Evolutionary conservation across 192 early-diverging fungal species (phyloP), one percentile per base, ranked within the genome.

Genomic region (Rhizoclosmatium globosum): DNA sequence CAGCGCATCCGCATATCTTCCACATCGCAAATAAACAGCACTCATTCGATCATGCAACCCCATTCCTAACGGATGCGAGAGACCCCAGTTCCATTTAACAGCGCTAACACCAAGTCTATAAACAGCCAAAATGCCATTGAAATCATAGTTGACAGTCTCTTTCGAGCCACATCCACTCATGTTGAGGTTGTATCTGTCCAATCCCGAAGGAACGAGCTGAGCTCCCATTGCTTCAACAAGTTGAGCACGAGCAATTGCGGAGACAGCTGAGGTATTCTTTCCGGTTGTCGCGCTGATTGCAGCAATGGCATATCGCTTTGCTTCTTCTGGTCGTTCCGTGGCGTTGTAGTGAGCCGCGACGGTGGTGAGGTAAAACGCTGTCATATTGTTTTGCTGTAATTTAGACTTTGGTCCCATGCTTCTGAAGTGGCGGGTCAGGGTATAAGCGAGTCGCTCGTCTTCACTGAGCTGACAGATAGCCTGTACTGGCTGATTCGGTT

Each of bases 381-480:
- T 84, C 13, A 57, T 60, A 46, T 89, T 83, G 41, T 41, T 69
- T 39, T 64, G 31, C 2, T 78, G 42, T 19, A 89, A 76, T 64
- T 89, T 89, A 38, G 79, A 81, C 42, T 78, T 64, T 9, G 82
- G 81, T 13, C 89, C 89, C 62, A 87, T 77, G 21, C 80, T 68
- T 46, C 82, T 82, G 60, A 90, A 87, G 74, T 90, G 89, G 11
- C 85, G 82, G 9, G 85, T 78, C 3, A 90, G 62, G 56, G 81
- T 47, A 71, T 90, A 90, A 1, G 86, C 83, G 13, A 82, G 64
- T 17, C 83, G 73, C n/a, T 85, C 84, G 31, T 89, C 89, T 39
- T 85, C 83, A 31, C 41, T 57, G 65, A 46, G 9, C 47, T 71
- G 69, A 19, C 60, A 62, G 21, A 62, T 62, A 21, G 7, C 21